Evolutionary conservation across 2,329 filamentous ascomycete species (phyloP).

Genomic region (Clarireedia hainanense): DNA sequence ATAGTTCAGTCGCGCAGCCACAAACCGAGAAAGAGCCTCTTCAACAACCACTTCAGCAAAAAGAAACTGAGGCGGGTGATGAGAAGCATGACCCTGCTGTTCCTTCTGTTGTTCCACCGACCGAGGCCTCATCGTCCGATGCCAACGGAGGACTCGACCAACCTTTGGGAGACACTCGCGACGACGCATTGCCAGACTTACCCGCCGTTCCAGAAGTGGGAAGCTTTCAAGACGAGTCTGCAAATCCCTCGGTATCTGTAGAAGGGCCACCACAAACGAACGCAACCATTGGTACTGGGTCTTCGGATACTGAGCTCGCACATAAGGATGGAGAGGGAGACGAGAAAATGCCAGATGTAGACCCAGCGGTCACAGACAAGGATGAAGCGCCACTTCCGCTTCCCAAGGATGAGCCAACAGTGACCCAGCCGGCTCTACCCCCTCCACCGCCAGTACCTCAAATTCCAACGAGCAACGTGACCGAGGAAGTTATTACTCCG

Average conservation of each 20-base stretch:
- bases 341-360: conserved; percentile 20
- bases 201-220: conserved; percentile 25
- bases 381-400: conserved; percentile 18
- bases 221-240: conserved; percentile 18
- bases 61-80: conserved; percentile 14
- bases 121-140: conserved; percentile 5
- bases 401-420: conserved; percentile 17
- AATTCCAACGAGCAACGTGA: conserved; percentile 16
- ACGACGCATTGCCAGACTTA: conserved; percentile 27
- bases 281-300: neutral
- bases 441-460: conserved; percentile 23
- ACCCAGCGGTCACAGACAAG: conserved; percentile 17
- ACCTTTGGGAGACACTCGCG: conserved; percentile 14
- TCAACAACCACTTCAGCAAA: conserved; percentile 14
- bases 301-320: conserved; percentile 6
- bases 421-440: conserved; percentile 16
- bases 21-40: conserved; percentile 25
- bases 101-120: conserved; percentile 8
- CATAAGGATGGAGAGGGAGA: conserved; percentile 22
- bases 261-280: conserved; percentile 6
- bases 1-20: conserved; percentile 9
- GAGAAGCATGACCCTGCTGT: conserved; percentile 9
- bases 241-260: conserved; percentile 13
- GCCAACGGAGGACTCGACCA: conserved; percentile 20
- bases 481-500: conserved; percentile 15